These are phyloP conservation scores for Eragrostis tef DNA, from an alignment of 202 grass and related monocot species.

Conservation along the genomic window DNA sequence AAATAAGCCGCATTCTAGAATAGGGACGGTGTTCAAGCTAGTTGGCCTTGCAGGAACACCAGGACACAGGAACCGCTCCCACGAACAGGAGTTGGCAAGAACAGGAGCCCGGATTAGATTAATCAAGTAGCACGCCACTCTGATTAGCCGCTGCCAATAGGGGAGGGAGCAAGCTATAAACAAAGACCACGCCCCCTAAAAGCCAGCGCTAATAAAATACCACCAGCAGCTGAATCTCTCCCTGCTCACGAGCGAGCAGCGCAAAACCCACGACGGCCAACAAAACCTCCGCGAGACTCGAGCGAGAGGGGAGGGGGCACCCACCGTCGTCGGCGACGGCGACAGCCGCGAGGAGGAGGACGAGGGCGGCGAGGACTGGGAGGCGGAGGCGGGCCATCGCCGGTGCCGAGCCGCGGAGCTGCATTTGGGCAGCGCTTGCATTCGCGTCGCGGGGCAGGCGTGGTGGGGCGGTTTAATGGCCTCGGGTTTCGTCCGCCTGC, in stretches of 20 bases:
- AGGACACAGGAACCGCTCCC: constrained; percentile 1
- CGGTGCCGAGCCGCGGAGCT: background rate
- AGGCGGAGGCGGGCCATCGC: constrained; percentile 8
- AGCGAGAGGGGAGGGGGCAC: background rate
- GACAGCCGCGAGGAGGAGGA: constrained; percentile 25
- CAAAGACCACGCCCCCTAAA: constrained; percentile 45
- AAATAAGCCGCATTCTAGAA: constrained; percentile 24
- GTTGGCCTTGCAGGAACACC: background rate
- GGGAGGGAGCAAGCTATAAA: constrained; percentile 47
- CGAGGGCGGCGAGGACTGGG: constrained; percentile 2
- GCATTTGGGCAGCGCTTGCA: constrained; percentile 30
- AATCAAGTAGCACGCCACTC: constrained; percentile 38
- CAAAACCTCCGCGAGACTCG: background rate
- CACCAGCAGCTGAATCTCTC: constrained; percentile 34
- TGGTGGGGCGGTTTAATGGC: constrained; percentile 28
- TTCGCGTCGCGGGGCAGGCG: background rate
- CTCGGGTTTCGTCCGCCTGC: constrained; percentile 11
- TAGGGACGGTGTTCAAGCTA: background rate
- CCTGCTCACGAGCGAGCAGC: background rate
- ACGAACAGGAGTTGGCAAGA: constrained; percentile 18
- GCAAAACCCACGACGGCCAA: background rate
- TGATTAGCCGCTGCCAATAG: constrained; percentile 12
- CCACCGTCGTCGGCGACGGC: constrained; percentile 51
- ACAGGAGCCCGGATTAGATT: constrained; percentile 53
- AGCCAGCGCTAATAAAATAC: constrained; percentile 45